phyloP scores from a whole-genome alignment of 2,329 filamentous ascomycete species.

The Cytospora schulzeri region DNA sequence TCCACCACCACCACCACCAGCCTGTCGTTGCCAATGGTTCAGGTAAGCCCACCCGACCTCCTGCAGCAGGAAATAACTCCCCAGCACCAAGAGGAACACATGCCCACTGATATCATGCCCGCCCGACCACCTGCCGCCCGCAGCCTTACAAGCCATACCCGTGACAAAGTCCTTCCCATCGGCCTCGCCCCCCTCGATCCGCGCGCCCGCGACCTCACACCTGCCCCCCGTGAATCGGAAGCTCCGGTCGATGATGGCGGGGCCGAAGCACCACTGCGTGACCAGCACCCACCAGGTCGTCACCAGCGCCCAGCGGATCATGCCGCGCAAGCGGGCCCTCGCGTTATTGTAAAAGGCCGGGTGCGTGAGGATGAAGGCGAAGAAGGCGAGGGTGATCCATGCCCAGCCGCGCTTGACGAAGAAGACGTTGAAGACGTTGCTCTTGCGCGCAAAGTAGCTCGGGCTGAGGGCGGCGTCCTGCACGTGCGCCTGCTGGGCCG shows the following conservation, averaged over 20 bases:
- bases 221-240: constrained; percentile 87
- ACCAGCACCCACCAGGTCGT: constrained; percentile 82
- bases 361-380: constrained; percentile 69
- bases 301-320: constrained; percentile 67
- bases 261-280: constrained; percentile 97
- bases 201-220: constrained; percentile 65
- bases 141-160: constrained; percentile 77
- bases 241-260: constrained; percentile 83
- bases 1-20: not conserved
- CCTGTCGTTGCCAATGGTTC: constrained; percentile 42
- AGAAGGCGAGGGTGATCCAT: constrained; percentile 80
- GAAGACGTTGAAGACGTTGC: constrained; percentile 86
- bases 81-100: constrained; percentile 87
- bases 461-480: constrained; percentile 57
- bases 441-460: constrained; percentile 91
- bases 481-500: constrained; percentile 63
- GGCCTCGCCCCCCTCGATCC: constrained; percentile 48
- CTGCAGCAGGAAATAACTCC: constrained; percentile 78
- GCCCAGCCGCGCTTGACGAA: constrained; percentile 97
- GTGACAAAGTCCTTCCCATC: constrained; percentile 59
- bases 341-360: constrained; percentile 53
- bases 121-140: constrained; percentile 84
- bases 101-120: constrained; percentile 96
- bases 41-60: constrained; percentile 68
- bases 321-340: constrained; percentile 54